phyloP scores from a whole-genome alignment of 331 rosid species.

The Quercus lobata region DNA sequence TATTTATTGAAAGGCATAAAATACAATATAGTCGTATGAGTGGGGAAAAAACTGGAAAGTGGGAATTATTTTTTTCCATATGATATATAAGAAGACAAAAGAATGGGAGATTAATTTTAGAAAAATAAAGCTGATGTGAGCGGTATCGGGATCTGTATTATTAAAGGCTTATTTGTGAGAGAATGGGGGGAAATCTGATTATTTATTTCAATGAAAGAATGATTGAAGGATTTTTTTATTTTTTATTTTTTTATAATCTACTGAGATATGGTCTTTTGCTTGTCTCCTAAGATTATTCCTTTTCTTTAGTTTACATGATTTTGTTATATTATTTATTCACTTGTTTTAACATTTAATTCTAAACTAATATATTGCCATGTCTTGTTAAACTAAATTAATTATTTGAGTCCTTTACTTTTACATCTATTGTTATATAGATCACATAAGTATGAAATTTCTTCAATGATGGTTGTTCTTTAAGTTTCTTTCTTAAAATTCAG shows the following conservation, averaged over 20 bases:
- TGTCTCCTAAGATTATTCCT: constrained; percentile 42
- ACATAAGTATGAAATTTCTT: not conserved
- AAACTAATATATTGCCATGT: not conserved
- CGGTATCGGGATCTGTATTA: constrained; percentile 29
- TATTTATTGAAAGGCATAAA: constrained; percentile 4
- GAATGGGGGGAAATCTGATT: constrained; percentile 11
- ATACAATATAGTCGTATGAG: not conserved
- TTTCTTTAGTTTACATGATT: constrained; percentile 14
- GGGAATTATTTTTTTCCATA: constrained; percentile 19
- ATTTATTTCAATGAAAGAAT: constrained; percentile 30
- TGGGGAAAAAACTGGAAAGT: constrained; percentile 30
- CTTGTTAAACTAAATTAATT: not conserved
- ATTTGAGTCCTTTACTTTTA: not conserved
- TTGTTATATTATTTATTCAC: not conserved
- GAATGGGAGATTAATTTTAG: constrained; percentile 5
- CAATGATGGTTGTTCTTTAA: no score
- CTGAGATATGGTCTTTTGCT: constrained; percentile 45
- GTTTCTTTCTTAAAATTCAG: rapidly evolving
- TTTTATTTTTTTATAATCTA: constrained; percentile 1
- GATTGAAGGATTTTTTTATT: constrained; percentile 32
- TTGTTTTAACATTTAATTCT: not conserved
- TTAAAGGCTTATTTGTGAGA: not conserved
- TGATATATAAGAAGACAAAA: constrained; percentile 39
- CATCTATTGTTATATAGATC: not conserved
- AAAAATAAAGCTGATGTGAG: not conserved